Conservation (phyloP, 495 filamentous ascomycete species). For the Aspergillus wentii region DNA sequence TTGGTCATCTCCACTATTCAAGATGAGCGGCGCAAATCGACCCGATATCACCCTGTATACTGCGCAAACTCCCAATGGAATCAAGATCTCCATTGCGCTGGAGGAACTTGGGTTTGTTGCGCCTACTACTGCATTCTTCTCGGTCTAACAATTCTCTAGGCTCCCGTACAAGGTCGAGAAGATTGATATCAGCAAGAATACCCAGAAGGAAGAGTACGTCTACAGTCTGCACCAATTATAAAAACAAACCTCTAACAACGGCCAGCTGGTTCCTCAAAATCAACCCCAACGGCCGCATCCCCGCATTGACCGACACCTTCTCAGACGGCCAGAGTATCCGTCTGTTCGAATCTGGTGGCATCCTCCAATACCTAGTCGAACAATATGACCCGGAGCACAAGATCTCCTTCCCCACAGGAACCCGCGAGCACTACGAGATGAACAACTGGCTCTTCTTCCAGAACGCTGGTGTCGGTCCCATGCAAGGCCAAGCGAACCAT, state of each 20-base stretch:
- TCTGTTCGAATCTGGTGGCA: slow-evolving; percentile 80
- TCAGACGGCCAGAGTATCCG: slow-evolving; percentile 66
- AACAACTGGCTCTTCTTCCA: slow-evolving; percentile 74
- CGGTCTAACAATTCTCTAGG: slow-evolving; percentile 12
- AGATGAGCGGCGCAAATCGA: slow-evolving; percentile 20
- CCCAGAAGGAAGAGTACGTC: slow-evolving; percentile 69
- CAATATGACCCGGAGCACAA: slow-evolving; percentile 80
- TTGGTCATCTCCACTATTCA: no score
- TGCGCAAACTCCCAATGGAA: slow-evolving; percentile 49
- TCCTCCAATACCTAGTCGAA: slow-evolving; percentile 81
- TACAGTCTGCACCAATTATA: background rate
- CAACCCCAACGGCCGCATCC: slow-evolving; percentile 93
- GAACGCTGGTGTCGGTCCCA: slow-evolving; percentile 80
- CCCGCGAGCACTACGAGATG: slow-evolving; percentile 71
- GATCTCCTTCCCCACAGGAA: slow-evolving; percentile 71
- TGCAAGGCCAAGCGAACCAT: slow-evolving; percentile 93
- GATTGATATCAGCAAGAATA: slow-evolving; percentile 66
- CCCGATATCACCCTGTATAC: slow-evolving; percentile 48
- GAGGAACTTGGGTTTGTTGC: slow-evolving; percentile 67
- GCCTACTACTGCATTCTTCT: no score
- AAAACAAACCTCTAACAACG: slow-evolving; percentile 1
- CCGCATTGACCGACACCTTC: slow-evolving; percentile 79
- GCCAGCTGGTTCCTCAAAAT: slow-evolving; percentile 77
- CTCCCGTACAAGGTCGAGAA: slow-evolving; percentile 59
- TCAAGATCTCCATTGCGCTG: slow-evolving; percentile 82